These are phyloP conservation scores for Sindora glabra DNA, from an alignment of 306 rosid genomes.

Conservation along the genomic window DNA sequence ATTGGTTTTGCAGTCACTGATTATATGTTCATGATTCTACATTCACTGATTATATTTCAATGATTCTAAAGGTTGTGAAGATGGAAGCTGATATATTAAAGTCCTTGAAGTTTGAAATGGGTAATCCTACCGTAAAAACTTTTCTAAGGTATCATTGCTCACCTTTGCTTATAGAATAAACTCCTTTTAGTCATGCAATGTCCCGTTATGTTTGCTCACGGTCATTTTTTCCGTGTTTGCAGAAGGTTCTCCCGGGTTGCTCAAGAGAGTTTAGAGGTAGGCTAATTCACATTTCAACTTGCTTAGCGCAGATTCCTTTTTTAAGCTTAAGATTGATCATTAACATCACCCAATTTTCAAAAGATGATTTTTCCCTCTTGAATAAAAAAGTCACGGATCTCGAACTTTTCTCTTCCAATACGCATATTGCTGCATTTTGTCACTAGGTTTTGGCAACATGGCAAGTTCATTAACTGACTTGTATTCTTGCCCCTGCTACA, in stretches of 20 bases:
- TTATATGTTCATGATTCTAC: neutral
- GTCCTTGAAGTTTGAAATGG: conserved; percentile 68
- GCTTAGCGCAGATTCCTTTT: neutral
- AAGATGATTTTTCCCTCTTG: neutral
- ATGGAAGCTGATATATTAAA: conserved; percentile 86
- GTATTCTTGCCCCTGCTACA: conserved; percentile 15
- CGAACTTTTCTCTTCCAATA: neutral
- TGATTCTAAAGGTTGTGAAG: conserved; percentile 43
- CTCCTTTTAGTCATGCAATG: neutral
- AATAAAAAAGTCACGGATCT: neutral
- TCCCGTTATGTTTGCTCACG: neutral
- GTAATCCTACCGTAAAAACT: conserved; percentile 73
- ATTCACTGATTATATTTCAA: neutral
- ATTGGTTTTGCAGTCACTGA: neutral
- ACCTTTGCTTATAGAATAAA: neutral
- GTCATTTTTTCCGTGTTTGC: conserved; percentile 14
- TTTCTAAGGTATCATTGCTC: conserved; percentile 53
- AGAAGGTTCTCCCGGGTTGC: conserved; percentile 58
- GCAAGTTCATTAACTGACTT: neutral
- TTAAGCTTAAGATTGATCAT: neutral
- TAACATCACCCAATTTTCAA: neutral
- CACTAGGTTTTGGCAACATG: neutral
- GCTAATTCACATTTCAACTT: neutral
- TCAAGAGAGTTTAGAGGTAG: conserved; percentile 47
- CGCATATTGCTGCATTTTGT: neutral